Base-by-base conservation (phyloP, 495 filamentous ascomycete species). In the Clavariopsis aquatica region DNA sequence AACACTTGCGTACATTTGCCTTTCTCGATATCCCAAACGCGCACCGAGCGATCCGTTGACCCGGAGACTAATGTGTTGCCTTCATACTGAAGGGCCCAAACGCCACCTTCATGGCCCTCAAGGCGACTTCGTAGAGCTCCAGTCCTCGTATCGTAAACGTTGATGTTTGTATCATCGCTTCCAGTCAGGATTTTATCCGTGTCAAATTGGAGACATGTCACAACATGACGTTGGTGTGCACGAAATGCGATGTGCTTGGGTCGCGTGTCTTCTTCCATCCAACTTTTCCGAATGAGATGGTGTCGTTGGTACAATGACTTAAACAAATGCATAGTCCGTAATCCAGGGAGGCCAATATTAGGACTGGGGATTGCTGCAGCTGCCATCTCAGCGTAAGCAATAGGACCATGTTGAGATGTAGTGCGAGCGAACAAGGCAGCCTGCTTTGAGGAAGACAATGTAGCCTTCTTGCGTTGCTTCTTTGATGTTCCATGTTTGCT, bases 91-190 rank as follows among this genome's bases (percentile, higher is more conserved):
- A 99, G 81, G 49, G 94, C 94, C 94, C 94, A 99, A 5, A 99
- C 94, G 47, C 94, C 94, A 47, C 94, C 94, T 71, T 99, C 95
- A 72, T 99, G 94, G 20, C 94, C 94, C 72, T 89, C 87, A 4
- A 99, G 83, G 38, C 85, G 90, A 56, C 84, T 89, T 61, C 90
- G 85, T 53, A 96, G 76, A 58, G 88, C 89, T 59, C 94, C 94
- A 6, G 92, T 98, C 75, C 93, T 93, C 13, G 94, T 99, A 71
- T 98, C 93, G 73, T 98, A 99, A 45, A 99, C 93, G 72, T 98
- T 92, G 73, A 99, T 99, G 62, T 96, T 89, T 10, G 92, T 96
- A 73, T 99, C 94, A 76, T 99, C 94, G 69, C 93, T 97, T 28
- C 94, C 94, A 12, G 95, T 99, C 61, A 99, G 80, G 59, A 99